A percentile compares a stretch with the other conserved stretches of the same genome.
Conservation (phyloP, 2,329 filamentous ascomycete genomes). For the Fusarium sp. region DNA sequence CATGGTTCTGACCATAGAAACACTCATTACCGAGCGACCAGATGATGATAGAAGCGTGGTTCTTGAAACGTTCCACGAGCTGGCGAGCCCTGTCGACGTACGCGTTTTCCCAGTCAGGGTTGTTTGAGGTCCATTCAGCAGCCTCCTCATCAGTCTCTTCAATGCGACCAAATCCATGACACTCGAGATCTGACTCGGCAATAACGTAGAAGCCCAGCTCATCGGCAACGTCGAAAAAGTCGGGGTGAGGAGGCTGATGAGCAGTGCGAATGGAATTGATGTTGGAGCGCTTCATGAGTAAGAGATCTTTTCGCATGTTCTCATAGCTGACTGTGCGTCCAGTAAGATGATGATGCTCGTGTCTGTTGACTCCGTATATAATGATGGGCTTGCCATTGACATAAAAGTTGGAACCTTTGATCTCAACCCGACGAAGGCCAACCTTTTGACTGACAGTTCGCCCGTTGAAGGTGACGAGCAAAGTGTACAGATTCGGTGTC, state of each 20-base stretch:
- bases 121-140: slow-evolving; percentile 65
- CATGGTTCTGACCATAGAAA: slow-evolving; percentile 78
- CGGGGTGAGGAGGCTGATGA: slow-evolving; percentile 75
- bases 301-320: slow-evolving; percentile 72
- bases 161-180: slow-evolving; percentile 62
- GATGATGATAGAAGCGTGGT: slow-evolving; percentile 76
- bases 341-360: slow-evolving; percentile 76
- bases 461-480: slow-evolving; percentile 56
- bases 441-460: slow-evolving; percentile 67
- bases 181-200: slow-evolving; percentile 70
- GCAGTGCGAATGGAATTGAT: slow-evolving; percentile 79
- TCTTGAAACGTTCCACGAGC: slow-evolving; percentile 71
- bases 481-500: slow-evolving; percentile 72
- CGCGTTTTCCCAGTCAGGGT: slow-evolving; percentile 72
- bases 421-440: slow-evolving; percentile 75
- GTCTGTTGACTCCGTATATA: slow-evolving; percentile 78
- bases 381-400: slow-evolving; percentile 77
- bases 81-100: slow-evolving; percentile 78
- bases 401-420: slow-evolving; percentile 72
- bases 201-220: slow-evolving; percentile 76
- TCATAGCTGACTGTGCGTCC: slow-evolving; percentile 74
- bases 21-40: slow-evolving; percentile 82
- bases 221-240: slow-evolving; percentile 73
- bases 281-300: slow-evolving; percentile 78
- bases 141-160: slow-evolving; percentile 21